Percentiles rank a stretch among this genome's conserved stretches.
Evolutionary conservation across 805 yeast species (phyloP).

Genomic region (Teunomyces tritomae): DNA sequence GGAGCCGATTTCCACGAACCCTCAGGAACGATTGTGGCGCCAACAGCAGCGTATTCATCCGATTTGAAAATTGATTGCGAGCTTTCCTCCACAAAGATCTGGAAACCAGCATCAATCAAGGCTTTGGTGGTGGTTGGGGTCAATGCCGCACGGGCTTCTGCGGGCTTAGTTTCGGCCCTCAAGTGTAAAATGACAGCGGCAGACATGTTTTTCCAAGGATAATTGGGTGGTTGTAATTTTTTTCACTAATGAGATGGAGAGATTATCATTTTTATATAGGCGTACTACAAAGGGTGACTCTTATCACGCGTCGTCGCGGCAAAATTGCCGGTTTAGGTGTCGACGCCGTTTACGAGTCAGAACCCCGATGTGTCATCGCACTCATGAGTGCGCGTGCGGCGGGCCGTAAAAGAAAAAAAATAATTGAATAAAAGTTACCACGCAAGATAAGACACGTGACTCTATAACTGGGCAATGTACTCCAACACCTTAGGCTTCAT

Average conservation of each 20-base stretch:
- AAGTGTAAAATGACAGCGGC: slow-evolving; percentile 68
- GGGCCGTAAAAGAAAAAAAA: not conserved
- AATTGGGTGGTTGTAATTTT: not conserved
- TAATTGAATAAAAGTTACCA: not conserved
- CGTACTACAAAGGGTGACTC: not conserved
- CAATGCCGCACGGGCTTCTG: slow-evolving; percentile 95
- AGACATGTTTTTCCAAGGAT: slow-evolving; percentile 6
- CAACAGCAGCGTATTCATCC: slow-evolving; percentile 74
- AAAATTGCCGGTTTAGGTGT: not conserved
- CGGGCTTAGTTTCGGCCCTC: slow-evolving; percentile 95
- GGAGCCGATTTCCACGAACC: slow-evolving; percentile 96
- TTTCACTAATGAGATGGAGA: not conserved
- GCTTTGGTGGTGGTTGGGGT: slow-evolving; percentile 89
- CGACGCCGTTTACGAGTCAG: not conserved
- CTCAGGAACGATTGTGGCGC: slow-evolving; percentile 85
- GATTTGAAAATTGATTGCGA: slow-evolving; percentile 76
- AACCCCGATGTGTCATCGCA: not conserved
- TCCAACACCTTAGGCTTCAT: slow-evolving; percentile 28
- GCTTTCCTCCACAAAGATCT: slow-evolving; percentile 83
- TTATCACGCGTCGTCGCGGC: slow-evolving; percentile 1
- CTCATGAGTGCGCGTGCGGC: not conserved
- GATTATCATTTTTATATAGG: not conserved
- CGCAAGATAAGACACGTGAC: not conserved
- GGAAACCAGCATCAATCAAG: slow-evolving; percentile 82
- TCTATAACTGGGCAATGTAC: slow-evolving; percentile 5